A percentile compares a stretch with the other conserved stretches of the same genome.
These are phyloP conservation scores for Mariannaea elegans DNA, from an alignment of 2,329 filamentous ascomycete species.

Conservation along the genomic window DNA sequence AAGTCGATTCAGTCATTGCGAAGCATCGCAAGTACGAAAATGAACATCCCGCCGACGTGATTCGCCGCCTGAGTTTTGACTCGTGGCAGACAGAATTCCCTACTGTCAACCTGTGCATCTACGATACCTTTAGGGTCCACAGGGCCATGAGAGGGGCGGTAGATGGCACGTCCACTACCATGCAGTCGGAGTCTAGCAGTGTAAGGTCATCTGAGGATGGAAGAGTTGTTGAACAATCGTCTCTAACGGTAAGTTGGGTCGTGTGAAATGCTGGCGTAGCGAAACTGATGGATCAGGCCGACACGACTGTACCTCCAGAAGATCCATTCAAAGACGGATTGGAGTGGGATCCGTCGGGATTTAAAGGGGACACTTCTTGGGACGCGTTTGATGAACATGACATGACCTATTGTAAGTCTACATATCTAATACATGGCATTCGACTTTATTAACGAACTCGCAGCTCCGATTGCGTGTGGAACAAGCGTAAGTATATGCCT, in stretches of 20 bases:
- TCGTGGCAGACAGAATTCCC: constrained; percentile 66
- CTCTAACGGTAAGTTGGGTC: too few species aligned
- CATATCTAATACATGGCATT: too few species aligned
- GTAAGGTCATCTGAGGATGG: background rate
- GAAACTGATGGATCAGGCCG: too few species aligned
- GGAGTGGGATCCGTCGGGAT: too few species aligned
- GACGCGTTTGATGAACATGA: too few species aligned
- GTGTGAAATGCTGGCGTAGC: too few species aligned
- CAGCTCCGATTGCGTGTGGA: constrained; percentile 29
- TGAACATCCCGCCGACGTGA: constrained; percentile 46
- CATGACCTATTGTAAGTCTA: too few species aligned
- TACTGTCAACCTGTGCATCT: constrained; percentile 58
- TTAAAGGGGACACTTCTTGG: too few species aligned
- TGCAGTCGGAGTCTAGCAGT: background rate
- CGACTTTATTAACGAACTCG: too few species aligned
- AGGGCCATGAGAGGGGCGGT: constrained; percentile 35
- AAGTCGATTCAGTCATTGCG: constrained; percentile 56
- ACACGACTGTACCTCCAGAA: too few species aligned
- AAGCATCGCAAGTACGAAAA: constrained; percentile 48
- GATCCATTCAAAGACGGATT: too few species aligned
- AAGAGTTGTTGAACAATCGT: background rate
- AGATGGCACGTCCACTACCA: background rate
- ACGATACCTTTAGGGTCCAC: constrained; percentile 62
- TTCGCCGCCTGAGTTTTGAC: constrained; percentile 57
- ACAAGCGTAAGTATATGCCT: background rate